These are phyloP conservation scores for Penicillium lividum DNA, from an alignment of 495 filamentous ascomycete genomes.

Conservation along the genomic window DNA sequence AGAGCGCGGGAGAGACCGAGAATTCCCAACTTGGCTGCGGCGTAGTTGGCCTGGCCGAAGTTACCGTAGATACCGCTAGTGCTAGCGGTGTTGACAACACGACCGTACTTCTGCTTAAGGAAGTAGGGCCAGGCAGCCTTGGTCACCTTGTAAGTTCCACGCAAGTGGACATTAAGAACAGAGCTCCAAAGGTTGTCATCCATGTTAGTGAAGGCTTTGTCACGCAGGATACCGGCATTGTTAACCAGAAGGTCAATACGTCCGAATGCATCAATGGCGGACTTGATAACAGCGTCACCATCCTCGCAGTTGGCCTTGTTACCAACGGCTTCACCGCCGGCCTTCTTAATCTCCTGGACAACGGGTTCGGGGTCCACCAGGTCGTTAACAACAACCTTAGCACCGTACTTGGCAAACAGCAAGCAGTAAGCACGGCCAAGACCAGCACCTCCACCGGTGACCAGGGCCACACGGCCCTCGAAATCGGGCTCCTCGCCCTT, in stretches of 20 bases:
- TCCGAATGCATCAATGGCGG: slow-evolving; percentile 89
- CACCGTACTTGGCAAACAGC: slow-evolving; percentile 86
- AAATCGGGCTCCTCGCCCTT: slow-evolving; percentile 80
- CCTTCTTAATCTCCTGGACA: slow-evolving; percentile 86
- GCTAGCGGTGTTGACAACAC: slow-evolving; percentile 93
- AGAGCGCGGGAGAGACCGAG: slow-evolving; percentile 92
- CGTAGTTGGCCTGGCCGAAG: slow-evolving; percentile 98
- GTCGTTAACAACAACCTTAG: slow-evolving; percentile 92
- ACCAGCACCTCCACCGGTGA: slow-evolving; percentile 86
- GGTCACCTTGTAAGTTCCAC: slow-evolving; percentile 94
- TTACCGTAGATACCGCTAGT: slow-evolving; percentile 98
- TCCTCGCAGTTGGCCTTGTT: slow-evolving; percentile 95
- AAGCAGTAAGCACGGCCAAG: slow-evolving; percentile 92
- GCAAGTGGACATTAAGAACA: slow-evolving; percentile 88
- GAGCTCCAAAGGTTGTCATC: slow-evolving; percentile 91
- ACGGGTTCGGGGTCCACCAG: slow-evolving; percentile 89
- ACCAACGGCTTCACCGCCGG: slow-evolving; percentile 87
- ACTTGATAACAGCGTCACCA: slow-evolving; percentile 88
- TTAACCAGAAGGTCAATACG: slow-evolving; percentile 94
- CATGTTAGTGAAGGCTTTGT: slow-evolving; percentile 99
- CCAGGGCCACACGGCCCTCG: slow-evolving; percentile 84
- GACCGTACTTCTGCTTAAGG: slow-evolving; percentile 98
- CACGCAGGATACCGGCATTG: slow-evolving; percentile 95
- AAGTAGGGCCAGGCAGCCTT: slow-evolving; percentile 98
- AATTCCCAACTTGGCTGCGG: slow-evolving; percentile 93